Evolutionary conservation across 805 yeast species (phyloP), one percentile per base, ranked within the genome.

Genomic region (Zygoascus bituminiphila): DNA sequence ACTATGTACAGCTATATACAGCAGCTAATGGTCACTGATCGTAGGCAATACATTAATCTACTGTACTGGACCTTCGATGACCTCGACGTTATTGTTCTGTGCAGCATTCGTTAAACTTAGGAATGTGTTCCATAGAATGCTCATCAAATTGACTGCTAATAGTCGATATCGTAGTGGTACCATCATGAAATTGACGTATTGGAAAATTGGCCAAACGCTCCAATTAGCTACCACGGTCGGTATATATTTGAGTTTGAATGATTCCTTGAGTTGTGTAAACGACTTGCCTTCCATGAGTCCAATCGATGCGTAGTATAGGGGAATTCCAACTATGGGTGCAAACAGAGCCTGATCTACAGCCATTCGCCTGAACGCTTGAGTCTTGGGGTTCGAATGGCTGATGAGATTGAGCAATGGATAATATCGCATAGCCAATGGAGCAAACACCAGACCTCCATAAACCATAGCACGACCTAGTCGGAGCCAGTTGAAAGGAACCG

Each of bases 141-240:
- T 79, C 22, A 85, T 73, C 3, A 79, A 50, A 58, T 87, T 87
- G 25, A 84, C 94, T 9, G 79, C 70, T 42, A 85, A 58, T 42
- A 89, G 64, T 35, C 95, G 74, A 56, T 76, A 77, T 42, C 78
- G 79, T 7, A 82, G 76, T 0, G 96, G 96, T 2, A 86, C 75
- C 5, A 84, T 55, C 31, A 77, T 74, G 59, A 89, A 85, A 64
- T 89, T 89, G 51, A 79, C 54, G 44, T 77, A 52, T 64, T 89
- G 96, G 58, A 88, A 82, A 0, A 77, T 67, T 0, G 96, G 96
- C 98, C 97, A 89, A 15, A 88, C 82, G 45, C 71, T 56, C 95
- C 95, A 88, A 61, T 86, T 87, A n/a, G 84, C 74, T 43, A 68
- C 54, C 39, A 88, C 64, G 0, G 95, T 86, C 4, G 74, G 69